A percentile compares a stretch with the other conserved stretches of the same genome.
These are phyloP conservation scores for Trifolium fragiferum DNA, from an alignment of 306 rosid species.

Conservation along the genomic window DNA sequence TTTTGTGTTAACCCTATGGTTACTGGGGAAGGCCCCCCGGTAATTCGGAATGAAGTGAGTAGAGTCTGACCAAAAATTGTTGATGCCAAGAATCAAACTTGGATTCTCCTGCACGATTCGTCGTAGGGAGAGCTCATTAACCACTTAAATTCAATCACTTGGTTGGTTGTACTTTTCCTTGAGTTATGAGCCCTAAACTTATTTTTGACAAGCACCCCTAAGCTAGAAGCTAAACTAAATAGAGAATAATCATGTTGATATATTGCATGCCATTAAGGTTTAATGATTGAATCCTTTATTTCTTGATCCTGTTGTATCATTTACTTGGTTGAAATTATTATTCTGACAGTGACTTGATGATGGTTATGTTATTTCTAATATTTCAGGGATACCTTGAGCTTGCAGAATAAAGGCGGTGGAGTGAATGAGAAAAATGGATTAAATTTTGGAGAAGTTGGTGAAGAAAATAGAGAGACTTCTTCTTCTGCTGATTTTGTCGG, in stretches of 20 bases:
- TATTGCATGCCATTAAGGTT: neutral
- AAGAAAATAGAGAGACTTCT: conserved; percentile 34
- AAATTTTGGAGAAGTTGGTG: conserved; percentile 27
- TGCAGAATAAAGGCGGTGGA: conserved; percentile 47
- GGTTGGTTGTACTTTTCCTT: no score
- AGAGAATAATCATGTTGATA: neutral
- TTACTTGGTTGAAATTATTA: conserved; percentile 23
- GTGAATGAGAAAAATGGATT: conserved; percentile 35
- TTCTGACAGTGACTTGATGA: conserved; percentile 20
- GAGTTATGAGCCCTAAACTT: no score
- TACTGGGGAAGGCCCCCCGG: no score
- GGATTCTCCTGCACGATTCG: no score
- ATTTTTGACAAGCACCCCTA: no score
- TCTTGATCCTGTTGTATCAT: conserved; percentile 10
- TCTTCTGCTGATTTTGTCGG: conserved; percentile 47
- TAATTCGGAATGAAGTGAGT: no score
- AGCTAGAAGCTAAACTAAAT: no score
- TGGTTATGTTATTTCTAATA: conserved; percentile 43
- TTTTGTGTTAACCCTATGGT: no score
- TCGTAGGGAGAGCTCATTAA: no score
- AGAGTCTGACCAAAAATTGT: no score
- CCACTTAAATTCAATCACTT: no score
- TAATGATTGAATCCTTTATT: neutral
- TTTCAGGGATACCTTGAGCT: conserved; percentile 47
- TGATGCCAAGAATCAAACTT: no score